Evolutionary conservation across 2,329 filamentous ascomycete genomes (phyloP), one percentile per base, ranked within the genome.

Genomic region (Emergomyces orientalis): DNA sequence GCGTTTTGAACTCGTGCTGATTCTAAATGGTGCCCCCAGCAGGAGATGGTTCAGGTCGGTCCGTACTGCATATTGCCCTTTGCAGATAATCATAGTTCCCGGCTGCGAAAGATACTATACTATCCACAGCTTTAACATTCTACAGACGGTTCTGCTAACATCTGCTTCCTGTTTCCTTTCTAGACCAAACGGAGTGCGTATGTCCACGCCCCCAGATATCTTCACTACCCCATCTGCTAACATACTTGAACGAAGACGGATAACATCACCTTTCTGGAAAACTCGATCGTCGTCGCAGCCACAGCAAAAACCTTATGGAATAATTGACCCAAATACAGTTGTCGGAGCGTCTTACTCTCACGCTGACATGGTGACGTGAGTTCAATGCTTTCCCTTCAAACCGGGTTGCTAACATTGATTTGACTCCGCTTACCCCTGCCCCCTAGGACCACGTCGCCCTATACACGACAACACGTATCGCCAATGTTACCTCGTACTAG

Each of bases 31-130:
- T 59, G 14, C 56, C 6, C 25, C 14, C 17, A 47, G 25, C 62
- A 97, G 91, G 94, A 99, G 84, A 99, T 99, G 94, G 90, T 97
- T 70, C 93, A 99, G 88, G 92, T 99, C 82, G 93, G 94, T 97
- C 88, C 83, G 87, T 88, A 71, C 71, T 69, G 72, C 72, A 67
- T 64, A 63, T 64, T 63, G 63, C 45, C 45, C 58, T 66, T 64
- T 41, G 39, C 22, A 30, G 11, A 17, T 56, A 47, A 45, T 60
- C 22, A 58, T 45, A 59, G 19, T 47, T 13, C 25, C 37, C 5
- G 4, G 34, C 54, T 56, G 32, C 54, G 11, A 54, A 32, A 32
- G 54, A 56, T 56, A 56, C n/a, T 37, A 4, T 47, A 11, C 19
- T 9, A 22, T 56, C 11, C n/a, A 13, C 49, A 34, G 34, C 25